Evolutionary conservation across 177 flowering plant species (phyloP), one percentile per base, ranked within the genome.

Genomic region (Tripterygium wilfordii): DNA sequence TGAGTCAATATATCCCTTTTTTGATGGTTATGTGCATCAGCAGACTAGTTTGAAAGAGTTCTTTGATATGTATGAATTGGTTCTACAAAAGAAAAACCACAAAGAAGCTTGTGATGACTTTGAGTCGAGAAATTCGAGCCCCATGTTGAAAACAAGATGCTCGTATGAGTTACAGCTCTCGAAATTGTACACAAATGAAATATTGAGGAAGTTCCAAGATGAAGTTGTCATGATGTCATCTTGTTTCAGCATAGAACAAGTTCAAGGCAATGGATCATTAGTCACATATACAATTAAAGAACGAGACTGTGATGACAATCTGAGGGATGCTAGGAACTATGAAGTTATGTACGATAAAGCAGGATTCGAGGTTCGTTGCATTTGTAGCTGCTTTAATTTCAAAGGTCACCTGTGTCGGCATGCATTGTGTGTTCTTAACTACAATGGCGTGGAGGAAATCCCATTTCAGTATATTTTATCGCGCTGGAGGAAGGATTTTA

Each of bases 401-500:
- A 76, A 71, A 39, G 85, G 85, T 10, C 74, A 67, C 50, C 48
- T 78, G 1, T 83, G 87, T 48, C 48, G 82, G 23, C 91, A 83
- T 53, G 79, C 79, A 13, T 45, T 80, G 48, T 60, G 66, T 45
- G 58, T 80, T 23, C 82, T 83, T 0, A 65, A 65, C 48, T 66
- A 61, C 47, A 72, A 74, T 53, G 74, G 74, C 18, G 51, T 71
- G 23, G 78, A 80, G 43, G 86, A 83, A 46, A 58, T 83, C 18
- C 87, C 85, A 9, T 36, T 36, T 51, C 82, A 76, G 37, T 83
- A 80, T 44, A 61, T 80, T 21, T 45, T 78, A 35, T 33, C 79
- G 7, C 56, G 87, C 16, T 78, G 87, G 91, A 72, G 84, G 65
- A 76, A 78, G 57, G 87, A 83, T 61, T 63, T 70, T 14, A 76